Conservation (phyloP, 257 asterid species). For the Rubia yunnanensis region DNA sequence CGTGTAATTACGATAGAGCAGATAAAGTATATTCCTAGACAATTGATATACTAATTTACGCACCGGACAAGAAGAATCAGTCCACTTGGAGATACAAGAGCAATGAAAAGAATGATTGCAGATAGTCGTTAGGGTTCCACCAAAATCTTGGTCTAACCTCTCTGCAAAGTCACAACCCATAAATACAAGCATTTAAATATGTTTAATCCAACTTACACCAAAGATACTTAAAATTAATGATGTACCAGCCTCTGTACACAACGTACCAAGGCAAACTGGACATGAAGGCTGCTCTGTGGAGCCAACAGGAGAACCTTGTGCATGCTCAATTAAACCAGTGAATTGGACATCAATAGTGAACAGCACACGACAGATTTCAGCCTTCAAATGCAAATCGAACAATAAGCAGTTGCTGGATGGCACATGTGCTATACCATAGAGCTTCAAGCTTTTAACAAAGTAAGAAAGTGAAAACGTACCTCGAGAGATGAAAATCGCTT, state of each 20-base stretch:
- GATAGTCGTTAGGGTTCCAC: constrained; percentile 87
- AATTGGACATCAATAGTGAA: constrained; percentile 70
- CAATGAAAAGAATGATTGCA: constrained; percentile 98
- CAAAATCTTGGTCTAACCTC: constrained; percentile 74
- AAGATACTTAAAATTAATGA: too few species aligned
- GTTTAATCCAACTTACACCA: background rate
- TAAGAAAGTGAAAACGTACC: constrained; percentile 29
- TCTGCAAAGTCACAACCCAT: constrained; percentile 40
- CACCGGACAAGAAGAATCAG: constrained; percentile 98
- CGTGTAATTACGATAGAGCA: background rate
- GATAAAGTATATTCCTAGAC: background rate
- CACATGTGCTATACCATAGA: background rate
- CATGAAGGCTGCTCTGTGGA: constrained; percentile 76
- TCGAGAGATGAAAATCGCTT: constrained; percentile 81
- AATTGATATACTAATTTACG: constrained; percentile 20
- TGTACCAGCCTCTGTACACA: background rate
- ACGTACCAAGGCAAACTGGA: constrained; percentile 91
- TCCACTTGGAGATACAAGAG: constrained; percentile 97
- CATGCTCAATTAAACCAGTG: constrained; percentile 81
- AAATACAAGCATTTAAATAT: background rate
- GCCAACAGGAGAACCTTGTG: constrained; percentile 60
- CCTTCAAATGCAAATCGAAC: constrained; percentile 36
- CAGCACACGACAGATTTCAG: constrained; percentile 54
- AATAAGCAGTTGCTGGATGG: constrained; percentile 7
- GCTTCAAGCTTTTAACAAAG: background rate